phyloP scores from a whole-genome alignment of 106 monocot genomes.

The Dioscorea alata region DNA sequence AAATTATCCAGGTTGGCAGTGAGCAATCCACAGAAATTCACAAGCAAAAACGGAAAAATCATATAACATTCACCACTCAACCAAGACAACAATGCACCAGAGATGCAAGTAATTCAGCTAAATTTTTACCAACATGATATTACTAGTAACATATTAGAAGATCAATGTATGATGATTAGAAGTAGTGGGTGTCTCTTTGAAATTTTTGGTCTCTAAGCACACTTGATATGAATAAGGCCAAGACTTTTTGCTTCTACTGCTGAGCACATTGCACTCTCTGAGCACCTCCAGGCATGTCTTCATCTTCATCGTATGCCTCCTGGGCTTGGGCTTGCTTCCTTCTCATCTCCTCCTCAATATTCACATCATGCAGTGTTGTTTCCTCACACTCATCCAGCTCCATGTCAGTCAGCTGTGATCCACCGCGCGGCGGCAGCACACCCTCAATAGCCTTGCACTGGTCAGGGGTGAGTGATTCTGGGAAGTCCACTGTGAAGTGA shows the following conservation, averaged over 20 bases:
- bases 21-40: too few species aligned
- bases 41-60: too few species aligned
- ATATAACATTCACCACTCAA: too few species aligned
- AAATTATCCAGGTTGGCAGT: too few species aligned
- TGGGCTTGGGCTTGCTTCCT: constrained; percentile 62
- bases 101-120: too few species aligned
- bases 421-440: constrained; percentile 49
- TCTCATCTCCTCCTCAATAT: constrained; percentile 82
- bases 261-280: constrained; percentile 88
- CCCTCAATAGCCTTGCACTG: constrained; percentile 64
- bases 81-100: too few species aligned
- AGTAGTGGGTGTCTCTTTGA: too few species aligned
- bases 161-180: too few species aligned
- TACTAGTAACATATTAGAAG: too few species aligned
- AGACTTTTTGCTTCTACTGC: constrained; percentile 22
- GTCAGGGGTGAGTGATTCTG: constrained; percentile 49
- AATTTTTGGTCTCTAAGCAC: too few species aligned
- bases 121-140: too few species aligned
- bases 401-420: constrained; percentile 61
- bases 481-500: constrained; percentile 90
- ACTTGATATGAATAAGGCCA: too few species aligned
- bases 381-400: constrained; percentile 92
- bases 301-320: constrained; percentile 93
- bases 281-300: constrained; percentile 48
- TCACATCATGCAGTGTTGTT: constrained; percentile 76